These are phyloP conservation scores for Tubosaeta sp. DNA, from an alignment of 768 basidiomycete genomes.

Conservation along the genomic window DNA sequence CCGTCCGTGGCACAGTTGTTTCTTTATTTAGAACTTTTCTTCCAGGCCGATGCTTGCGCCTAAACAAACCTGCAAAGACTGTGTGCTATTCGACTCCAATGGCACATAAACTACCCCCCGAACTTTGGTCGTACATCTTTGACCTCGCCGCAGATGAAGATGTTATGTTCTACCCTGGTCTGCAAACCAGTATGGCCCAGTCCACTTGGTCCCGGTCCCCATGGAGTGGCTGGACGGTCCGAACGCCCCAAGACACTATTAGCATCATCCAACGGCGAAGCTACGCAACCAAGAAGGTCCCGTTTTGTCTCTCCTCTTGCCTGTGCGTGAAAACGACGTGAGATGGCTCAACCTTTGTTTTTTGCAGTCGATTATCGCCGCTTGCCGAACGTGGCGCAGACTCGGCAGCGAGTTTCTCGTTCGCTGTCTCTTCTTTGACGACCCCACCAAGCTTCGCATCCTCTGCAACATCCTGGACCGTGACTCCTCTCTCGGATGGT, in stretches of 20 bases:
- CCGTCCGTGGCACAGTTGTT: too few species aligned
- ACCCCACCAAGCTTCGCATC: conserved; percentile 49
- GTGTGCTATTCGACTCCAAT: conserved; percentile 4
- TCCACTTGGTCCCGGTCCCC: conserved; percentile 60
- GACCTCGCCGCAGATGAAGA: conserved; percentile 69
- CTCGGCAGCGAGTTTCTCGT: conserved; percentile 66
- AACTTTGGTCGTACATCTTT: conserved; percentile 69
- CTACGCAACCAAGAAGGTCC: conserved; percentile 65
- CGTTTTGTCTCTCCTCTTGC: neutral
- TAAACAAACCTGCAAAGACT: too few species aligned
- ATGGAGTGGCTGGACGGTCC: conserved; percentile 47
- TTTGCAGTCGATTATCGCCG: conserved; percentile 59
- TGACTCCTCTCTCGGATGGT: conserved; percentile 58
- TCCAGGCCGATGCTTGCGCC: too few species aligned
- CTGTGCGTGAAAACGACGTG: neutral
- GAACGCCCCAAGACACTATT: conserved; percentile 56
- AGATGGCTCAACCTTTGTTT: neutral
- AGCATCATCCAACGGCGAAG: conserved; percentile 55
- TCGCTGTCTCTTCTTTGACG: conserved; percentile 63
- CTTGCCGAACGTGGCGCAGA: conserved; percentile 60
- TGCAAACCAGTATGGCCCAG: conserved; percentile 60
- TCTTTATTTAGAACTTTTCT: too few species aligned
- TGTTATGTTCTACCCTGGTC: conserved; percentile 54
- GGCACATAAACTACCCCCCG: conserved; percentile 51
- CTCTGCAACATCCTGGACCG: conserved; percentile 52